Percentiles rank a stretch among this genome's conserved stretches.
Conservation (phyloP, 257 asterid genomes). For the Linderniella brevidens region DNA sequence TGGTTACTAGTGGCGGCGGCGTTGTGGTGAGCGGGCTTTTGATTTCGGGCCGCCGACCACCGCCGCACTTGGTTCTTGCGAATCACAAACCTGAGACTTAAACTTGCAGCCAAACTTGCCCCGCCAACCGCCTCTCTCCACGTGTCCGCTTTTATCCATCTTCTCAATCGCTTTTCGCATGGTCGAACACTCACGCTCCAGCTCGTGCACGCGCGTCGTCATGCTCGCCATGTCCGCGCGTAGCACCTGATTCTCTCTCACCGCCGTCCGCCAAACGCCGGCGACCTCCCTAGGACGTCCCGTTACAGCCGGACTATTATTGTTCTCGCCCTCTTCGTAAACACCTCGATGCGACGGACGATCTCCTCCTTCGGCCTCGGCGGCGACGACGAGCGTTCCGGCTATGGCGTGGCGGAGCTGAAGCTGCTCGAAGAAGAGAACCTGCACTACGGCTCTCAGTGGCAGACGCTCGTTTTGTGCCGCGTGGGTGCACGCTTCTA, state of each 20-base stretch:
- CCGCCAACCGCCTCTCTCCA: slow-evolving; percentile 45
- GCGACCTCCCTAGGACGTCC: slow-evolving; percentile 17
- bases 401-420: slow-evolving; percentile 73
- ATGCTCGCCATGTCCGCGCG: slow-evolving; percentile 73
- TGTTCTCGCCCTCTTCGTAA: slow-evolving; percentile 15
- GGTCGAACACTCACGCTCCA: slow-evolving; percentile 72
- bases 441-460: slow-evolving; percentile 82
- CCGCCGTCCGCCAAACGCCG: slow-evolving; percentile 54
- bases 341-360: slow-evolving; percentile 2
- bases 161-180: slow-evolving; percentile 59
- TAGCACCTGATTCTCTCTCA: slow-evolving; percentile 78
- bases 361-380: background rate
- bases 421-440: slow-evolving; percentile 78
- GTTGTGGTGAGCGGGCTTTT: slow-evolving; percentile 18
- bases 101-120: slow-evolving; percentile 72
- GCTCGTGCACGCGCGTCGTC: slow-evolving; percentile 74
- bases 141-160: slow-evolving; percentile 37
- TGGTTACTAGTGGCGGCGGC: slow-evolving; percentile 1
- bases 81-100: slow-evolving; percentile 87
- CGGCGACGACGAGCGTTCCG: slow-evolving; percentile 1
- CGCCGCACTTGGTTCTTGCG: slow-evolving; percentile 56
- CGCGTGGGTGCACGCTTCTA: slow-evolving; percentile 93
- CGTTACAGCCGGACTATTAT: slow-evolving; percentile 8
- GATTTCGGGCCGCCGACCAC: slow-evolving; percentile 27
- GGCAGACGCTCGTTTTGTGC: slow-evolving; percentile 95